Percentiles rank a stretch among this genome's conserved stretches.
phyloP scores from a whole-genome alignment of 2,329 filamentous ascomycete species.

The Cytospora leucostoma region DNA sequence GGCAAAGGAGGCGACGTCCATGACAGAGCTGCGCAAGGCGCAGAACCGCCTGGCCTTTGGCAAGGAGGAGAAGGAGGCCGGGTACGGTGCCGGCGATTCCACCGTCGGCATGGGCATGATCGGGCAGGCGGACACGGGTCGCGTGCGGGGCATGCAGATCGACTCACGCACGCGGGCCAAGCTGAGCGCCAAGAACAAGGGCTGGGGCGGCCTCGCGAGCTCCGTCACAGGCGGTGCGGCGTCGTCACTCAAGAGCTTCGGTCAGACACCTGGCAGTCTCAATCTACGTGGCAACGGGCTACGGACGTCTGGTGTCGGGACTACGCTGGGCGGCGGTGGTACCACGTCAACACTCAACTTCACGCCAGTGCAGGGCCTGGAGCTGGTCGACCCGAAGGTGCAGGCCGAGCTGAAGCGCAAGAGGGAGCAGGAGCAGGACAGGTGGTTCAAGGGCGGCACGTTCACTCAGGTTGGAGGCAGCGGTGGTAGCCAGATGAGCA shows the following conservation, averaged over 20 bases:
- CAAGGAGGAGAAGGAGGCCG: conserved; percentile 91
- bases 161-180: conserved; percentile 93
- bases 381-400: conserved; percentile 91
- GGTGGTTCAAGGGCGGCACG: conserved; percentile 96
- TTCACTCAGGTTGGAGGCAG: conserved; percentile 80
- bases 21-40: conserved; percentile 94
- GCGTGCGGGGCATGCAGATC: conserved; percentile 83
- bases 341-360: conserved; percentile 89
- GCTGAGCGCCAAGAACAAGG: conserved; percentile 91
- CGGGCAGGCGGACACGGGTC: conserved; percentile 82
- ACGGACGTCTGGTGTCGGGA: conserved; percentile 78
- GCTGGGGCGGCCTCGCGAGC: conserved; percentile 71
- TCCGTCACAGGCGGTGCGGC: conserved; percentile 66
- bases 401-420: conserved; percentile 87
- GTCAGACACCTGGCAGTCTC: conserved; percentile 60
- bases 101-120: conserved; percentile 95
- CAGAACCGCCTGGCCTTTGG: conserved; percentile 96
- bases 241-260: conserved; percentile 81
- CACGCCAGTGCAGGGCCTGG: conserved; percentile 89
- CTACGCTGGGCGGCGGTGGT: conserved; percentile 66
- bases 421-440: conserved; percentile 88
- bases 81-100: conserved; percentile 82
- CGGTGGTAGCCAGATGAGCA: conserved; percentile 42
- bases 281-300: conserved; percentile 78
- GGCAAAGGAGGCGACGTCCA: conserved; percentile 93